phyloP scores from a whole-genome alignment of 1,139 yeast species.

The Yamadazyma atmosphaerica region DNA sequence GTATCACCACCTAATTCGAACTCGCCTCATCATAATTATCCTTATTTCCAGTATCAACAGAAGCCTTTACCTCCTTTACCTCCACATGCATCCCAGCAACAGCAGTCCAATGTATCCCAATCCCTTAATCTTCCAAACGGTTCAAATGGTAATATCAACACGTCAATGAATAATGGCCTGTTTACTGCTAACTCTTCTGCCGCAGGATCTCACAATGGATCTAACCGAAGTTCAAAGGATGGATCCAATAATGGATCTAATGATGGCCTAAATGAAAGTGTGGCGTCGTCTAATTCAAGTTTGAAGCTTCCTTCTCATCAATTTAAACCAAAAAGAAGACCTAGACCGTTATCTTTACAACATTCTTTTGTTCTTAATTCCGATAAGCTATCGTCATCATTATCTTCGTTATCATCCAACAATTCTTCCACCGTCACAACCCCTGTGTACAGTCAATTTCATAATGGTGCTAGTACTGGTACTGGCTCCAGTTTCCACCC shows the following conservation, averaged over 20 bases:
- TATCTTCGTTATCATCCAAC: constrained; percentile 19
- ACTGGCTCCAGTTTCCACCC: constrained; percentile 1
- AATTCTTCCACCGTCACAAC: constrained; percentile 12
- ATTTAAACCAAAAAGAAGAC: constrained; percentile 44
- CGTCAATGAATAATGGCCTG: background rate
- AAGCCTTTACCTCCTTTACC: constrained; percentile 8
- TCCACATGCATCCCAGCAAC: constrained; percentile 3
- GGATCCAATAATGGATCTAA: constrained; percentile 3
- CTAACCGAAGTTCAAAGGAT: background rate
- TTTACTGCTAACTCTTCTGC: constrained; percentile 1
- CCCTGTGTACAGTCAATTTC: constrained; percentile 8
- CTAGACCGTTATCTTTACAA: constrained; percentile 41
- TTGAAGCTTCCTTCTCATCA: constrained; percentile 28
- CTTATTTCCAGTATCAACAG: constrained; percentile 14
- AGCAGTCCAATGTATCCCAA: no score
- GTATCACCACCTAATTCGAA: constrained; percentile 19
- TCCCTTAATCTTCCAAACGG: constrained; percentile 2
- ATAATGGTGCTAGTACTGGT: constrained; percentile 3
- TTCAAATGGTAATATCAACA: background rate
- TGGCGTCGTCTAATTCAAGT: constrained; percentile 7
- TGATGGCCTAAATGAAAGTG: background rate
- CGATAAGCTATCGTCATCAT: constrained; percentile 15
- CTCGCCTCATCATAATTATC: constrained; percentile 17
- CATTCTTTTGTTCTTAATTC: constrained; percentile 35
- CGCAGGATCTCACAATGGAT: background rate